These are phyloP conservation scores for Marsdenia floribunda DNA, from an alignment of 257 asterid genomes.

Conservation along the genomic window DNA sequence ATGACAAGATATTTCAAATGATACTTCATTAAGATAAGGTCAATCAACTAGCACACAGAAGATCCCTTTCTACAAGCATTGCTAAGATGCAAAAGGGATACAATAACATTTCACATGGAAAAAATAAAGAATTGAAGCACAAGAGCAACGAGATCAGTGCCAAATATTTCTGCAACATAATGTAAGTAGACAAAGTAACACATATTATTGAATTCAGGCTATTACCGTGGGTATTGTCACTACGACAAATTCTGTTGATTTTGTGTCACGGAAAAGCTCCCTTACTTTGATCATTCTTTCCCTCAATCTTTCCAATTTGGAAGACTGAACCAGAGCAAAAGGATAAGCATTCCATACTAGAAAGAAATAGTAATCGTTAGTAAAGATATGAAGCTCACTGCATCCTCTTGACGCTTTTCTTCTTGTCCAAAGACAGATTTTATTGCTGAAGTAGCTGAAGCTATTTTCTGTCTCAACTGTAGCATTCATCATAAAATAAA, in stretches of 20 bases:
- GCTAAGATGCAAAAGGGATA: neutral
- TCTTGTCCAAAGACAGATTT: constrained; percentile 94
- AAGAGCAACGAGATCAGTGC: neutral
- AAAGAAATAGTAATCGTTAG: constrained; percentile 16
- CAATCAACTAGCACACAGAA: neutral
- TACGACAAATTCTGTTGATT: constrained; percentile 80
- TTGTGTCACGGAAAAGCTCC: constrained; percentile 86
- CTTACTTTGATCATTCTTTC: constrained; percentile 97
- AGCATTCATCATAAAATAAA: constrained; percentile 4
- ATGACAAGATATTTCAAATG: neutral
- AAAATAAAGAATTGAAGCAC: neutral
- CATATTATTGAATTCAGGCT: neutral
- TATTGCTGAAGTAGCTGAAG: constrained; percentile 94
- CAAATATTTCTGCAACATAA: neutral
- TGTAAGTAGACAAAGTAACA: neutral
- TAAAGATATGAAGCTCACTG: constrained; percentile 45
- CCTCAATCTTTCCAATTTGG: constrained; percentile 77
- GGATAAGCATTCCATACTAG: constrained; percentile 2
- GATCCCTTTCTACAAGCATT: neutral
- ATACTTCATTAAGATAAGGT: neutral
- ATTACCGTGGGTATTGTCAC: constrained; percentile 99
- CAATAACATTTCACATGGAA: neutral
- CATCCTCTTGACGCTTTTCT: constrained; percentile 43
- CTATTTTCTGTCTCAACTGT: constrained; percentile 84
- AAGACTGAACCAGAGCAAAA: constrained; percentile 43